Percentiles rank a stretch among this genome's conserved stretches.
Conservation (phyloP, 257 asterid genomes). For the Rehmannia glutinosa region DNA sequence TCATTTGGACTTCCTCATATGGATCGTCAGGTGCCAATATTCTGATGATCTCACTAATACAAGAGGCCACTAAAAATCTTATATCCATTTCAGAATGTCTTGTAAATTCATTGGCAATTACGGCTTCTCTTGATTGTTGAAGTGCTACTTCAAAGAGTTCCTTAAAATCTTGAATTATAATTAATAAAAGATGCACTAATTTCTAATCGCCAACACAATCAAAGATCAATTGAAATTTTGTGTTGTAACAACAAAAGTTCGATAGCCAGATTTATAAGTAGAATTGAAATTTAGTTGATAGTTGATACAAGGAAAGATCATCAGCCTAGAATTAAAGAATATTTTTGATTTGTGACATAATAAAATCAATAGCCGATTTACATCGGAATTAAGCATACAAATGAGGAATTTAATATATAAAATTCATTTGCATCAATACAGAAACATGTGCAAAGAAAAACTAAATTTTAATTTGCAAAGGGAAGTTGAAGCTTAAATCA, state of each 20-base stretch:
- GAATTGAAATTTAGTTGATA: too few species aligned
- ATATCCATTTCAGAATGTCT: conserved; percentile 17
- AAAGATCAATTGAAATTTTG: too few species aligned
- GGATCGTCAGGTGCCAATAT: conserved; percentile 18
- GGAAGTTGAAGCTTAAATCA: conserved; percentile 4
- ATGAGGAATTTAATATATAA: neutral
- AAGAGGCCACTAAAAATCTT: conserved; percentile 1
- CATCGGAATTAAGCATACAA: neutral
- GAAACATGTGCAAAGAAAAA: too few species aligned
- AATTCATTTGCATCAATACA: neutral
- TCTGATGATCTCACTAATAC: conserved; percentile 15
- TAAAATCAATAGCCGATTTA: conserved; percentile 3
- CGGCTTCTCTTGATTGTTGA: conserved; percentile 4
- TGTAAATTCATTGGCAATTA: conserved; percentile 2
- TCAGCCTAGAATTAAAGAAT: too few species aligned
- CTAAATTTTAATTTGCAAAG: neutral
- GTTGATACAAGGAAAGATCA: too few species aligned
- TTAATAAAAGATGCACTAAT: too few species aligned
- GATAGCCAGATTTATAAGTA: too few species aligned
- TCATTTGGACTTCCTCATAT: conserved; percentile 3
- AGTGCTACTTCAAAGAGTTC: neutral
- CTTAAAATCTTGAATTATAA: too few species aligned
- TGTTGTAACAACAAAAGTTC: too few species aligned
- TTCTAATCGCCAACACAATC: too few species aligned
- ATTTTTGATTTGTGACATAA: neutral